These are phyloP conservation scores for Scedosporium apiospermum DNA, from an alignment of 2,329 filamentous ascomycete species.

Conservation along the genomic window DNA sequence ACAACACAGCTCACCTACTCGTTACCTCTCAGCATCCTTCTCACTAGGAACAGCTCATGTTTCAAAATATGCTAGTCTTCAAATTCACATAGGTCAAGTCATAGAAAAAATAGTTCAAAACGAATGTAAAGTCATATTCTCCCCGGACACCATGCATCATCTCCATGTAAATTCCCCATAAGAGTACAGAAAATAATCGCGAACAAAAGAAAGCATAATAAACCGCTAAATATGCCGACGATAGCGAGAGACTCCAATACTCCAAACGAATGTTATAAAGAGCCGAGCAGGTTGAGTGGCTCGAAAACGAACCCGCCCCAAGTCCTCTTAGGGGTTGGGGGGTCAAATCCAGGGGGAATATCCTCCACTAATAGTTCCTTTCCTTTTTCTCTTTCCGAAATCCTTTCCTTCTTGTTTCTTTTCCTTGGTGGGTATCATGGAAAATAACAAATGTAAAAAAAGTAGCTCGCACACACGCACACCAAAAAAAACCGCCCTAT, in stretches of 20 bases:
- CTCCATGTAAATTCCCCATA: background rate
- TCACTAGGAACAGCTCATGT: no score
- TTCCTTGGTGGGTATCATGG: conserved; percentile 1
- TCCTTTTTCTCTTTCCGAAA: background rate
- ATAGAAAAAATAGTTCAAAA: background rate
- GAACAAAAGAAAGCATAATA: background rate
- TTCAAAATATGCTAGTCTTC: no score
- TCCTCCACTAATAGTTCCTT: background rate
- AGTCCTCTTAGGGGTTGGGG: background rate
- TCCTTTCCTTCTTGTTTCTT: background rate
- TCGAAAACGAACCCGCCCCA: background rate
- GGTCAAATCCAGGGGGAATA: background rate
- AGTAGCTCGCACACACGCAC: background rate
- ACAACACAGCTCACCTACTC: background rate
- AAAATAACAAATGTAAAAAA: background rate
- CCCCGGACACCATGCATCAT: background rate
- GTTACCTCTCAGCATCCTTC: background rate
- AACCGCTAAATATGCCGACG: background rate
- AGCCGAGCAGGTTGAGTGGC: background rate
- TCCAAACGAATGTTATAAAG: no score
- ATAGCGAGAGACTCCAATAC: no score
- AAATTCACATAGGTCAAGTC: background rate
- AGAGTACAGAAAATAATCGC: background rate
- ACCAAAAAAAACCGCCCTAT: background rate
- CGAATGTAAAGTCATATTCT: background rate